phyloP scores from a whole-genome alignment of 2,329 filamentous ascomycete species.

The Penicillium aurantiogriseum region DNA sequence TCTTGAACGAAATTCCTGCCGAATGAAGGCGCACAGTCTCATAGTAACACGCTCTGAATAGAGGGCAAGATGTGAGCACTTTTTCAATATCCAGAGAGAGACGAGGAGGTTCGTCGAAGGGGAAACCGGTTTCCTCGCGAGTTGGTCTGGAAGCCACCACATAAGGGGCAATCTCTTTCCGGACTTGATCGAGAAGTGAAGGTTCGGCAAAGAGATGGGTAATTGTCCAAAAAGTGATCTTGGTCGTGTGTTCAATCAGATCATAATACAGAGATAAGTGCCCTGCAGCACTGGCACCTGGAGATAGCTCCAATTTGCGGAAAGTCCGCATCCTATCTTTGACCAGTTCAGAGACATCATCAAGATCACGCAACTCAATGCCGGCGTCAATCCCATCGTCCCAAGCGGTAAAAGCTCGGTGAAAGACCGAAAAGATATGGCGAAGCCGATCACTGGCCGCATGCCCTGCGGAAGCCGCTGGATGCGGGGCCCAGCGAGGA shows the following conservation, averaged over 20 bases:
- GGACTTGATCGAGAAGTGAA: conserved; percentile 43
- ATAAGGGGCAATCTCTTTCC: conserved; percentile 47
- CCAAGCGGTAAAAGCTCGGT: conserved; percentile 44
- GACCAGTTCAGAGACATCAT: conserved; percentile 49
- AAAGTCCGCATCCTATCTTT: conserved; percentile 44
- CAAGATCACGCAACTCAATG: conserved; percentile 48
- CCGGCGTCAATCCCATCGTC: conserved; percentile 46
- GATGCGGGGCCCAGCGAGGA: conserved; percentile 56
- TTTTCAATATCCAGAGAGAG: conserved; percentile 44
- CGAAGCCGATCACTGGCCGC: conserved; percentile 46
- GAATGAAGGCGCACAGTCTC: conserved; percentile 49
- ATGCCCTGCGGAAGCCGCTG: conserved; percentile 50
- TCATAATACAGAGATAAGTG: conserved; percentile 57
- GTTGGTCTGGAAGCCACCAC: conserved; percentile 40
- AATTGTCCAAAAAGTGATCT: conserved; percentile 54
- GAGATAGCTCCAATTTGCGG: conserved; percentile 38
- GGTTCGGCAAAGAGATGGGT: conserved; percentile 47
- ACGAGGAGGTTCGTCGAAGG: conserved; percentile 44
- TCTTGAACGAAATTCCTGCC: conserved; percentile 44
- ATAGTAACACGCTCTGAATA: conserved; percentile 48
- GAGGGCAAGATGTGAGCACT: conserved; percentile 45
- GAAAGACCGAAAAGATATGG: conserved; percentile 42
- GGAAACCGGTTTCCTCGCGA: conserved; percentile 40
- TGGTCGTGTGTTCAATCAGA: conserved; percentile 53
- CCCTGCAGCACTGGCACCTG: conserved; percentile 38